Percentiles rank a stretch among this genome's conserved stretches.
These are phyloP conservation scores for Linnemannia hyalina DNA, from an alignment of 192 early-diverging fungal genomes.

Conservation along the genomic window DNA sequence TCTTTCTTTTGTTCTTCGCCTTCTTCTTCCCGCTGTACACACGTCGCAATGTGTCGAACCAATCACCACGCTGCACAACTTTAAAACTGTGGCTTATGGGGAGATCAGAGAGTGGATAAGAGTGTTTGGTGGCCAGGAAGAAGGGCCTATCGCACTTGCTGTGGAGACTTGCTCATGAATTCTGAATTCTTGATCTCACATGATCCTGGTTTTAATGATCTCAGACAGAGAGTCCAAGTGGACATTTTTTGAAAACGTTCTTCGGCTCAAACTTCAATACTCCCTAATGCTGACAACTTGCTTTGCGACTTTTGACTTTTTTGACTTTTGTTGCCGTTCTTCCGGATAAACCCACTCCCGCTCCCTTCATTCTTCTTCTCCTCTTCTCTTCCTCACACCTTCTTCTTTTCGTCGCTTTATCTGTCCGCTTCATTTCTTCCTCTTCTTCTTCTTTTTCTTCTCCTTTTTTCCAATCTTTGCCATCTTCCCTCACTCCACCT, in stretches of 20 bases:
- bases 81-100: background rate
- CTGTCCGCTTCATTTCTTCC: background rate
- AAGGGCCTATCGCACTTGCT: background rate
- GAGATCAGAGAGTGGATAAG: too few species aligned
- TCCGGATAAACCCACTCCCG: background rate
- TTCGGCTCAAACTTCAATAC: too few species aligned
- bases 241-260: too few species aligned
- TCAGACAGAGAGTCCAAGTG: background rate
- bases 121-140: conserved; percentile 1
- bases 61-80: background rate
- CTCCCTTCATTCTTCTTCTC: background rate
- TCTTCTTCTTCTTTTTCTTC: background rate
- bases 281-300: too few species aligned
- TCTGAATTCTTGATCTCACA: background rate
- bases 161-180: background rate
- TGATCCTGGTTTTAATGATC: background rate
- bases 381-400: background rate
- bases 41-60: background rate
- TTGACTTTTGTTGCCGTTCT: background rate
- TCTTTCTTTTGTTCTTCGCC: background rate
- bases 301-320: too few species aligned
- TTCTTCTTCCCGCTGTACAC: background rate
- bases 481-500: background rate
- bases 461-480: background rate
- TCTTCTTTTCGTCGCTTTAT: background rate